Evolutionary conservation across 2,329 filamentous ascomycete genomes (phyloP).

Genomic region (Pseudovirgaria hyperparasitica): DNA sequence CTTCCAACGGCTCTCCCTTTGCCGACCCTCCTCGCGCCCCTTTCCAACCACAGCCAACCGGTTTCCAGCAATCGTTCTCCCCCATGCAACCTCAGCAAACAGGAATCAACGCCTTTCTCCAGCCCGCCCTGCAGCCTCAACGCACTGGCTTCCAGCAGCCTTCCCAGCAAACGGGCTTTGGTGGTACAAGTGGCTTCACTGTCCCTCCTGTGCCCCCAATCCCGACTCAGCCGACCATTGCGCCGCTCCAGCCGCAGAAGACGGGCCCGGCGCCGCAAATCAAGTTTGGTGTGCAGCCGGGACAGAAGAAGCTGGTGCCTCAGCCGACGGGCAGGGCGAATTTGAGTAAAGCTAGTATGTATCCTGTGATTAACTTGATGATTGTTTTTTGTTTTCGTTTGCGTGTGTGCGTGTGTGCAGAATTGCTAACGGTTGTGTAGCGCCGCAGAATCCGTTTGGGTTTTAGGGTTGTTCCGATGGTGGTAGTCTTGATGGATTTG

Average conservation of each 20-base stretch:
- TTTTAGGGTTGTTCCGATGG: too few relatives aligned
- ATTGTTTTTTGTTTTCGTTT: slow-evolving; percentile 2
- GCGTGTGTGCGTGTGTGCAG: not conserved
- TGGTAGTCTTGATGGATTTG: too few relatives aligned
- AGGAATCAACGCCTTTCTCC: slow-evolving; percentile 35
- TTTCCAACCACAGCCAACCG: slow-evolving; percentile 25
- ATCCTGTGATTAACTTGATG: slow-evolving; percentile 1
- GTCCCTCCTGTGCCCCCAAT: slow-evolving; percentile 44
- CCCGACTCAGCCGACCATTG: slow-evolving; percentile 43
- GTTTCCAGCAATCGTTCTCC: slow-evolving; percentile 13
- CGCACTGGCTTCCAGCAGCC: slow-evolving; percentile 31
- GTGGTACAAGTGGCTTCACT: slow-evolving; percentile 23
- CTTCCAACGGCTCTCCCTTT: slow-evolving; percentile 21
- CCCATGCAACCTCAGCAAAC: slow-evolving; percentile 40
- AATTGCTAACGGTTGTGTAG: slow-evolving; percentile 24
- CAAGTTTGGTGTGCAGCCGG: slow-evolving; percentile 67
- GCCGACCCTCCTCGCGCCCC: slow-evolving; percentile 40
- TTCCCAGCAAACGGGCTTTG: slow-evolving; percentile 38
- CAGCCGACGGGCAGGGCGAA: slow-evolving; percentile 91
- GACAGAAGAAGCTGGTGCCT: slow-evolving; percentile 63
- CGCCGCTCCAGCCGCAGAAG: slow-evolving; percentile 61
- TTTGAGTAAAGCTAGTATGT: slow-evolving; percentile 91
- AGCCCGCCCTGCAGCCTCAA: slow-evolving; percentile 37
- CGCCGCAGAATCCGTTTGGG: slow-evolving; percentile 58
- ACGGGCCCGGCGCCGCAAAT: slow-evolving; percentile 80